Percentiles rank a stretch among this genome's conserved stretches.
Conservation (phyloP, 164 flowering plant species). For the Vitis riparia region DNA sequence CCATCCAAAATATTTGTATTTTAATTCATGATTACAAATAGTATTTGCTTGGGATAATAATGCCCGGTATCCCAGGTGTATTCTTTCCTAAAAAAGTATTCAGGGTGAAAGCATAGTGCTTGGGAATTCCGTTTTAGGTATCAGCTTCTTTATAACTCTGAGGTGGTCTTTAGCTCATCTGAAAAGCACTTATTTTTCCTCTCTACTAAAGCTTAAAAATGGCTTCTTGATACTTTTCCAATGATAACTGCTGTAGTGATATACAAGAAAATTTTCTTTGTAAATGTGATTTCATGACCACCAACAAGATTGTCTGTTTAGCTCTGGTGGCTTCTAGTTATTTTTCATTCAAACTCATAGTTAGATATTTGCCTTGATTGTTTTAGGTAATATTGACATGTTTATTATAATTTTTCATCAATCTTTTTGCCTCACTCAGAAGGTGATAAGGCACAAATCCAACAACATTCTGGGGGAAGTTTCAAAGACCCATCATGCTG, state of each 20-base stretch:
- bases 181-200: not conserved
- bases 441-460: constrained; percentile 24
- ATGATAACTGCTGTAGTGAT: too few species aligned
- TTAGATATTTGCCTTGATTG: not conserved
- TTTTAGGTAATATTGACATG: not conserved
- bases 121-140: not conserved
- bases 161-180: not conserved
- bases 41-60: not conserved
- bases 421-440: constrained; percentile 17
- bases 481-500: constrained; percentile 20
- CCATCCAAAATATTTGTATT: not conserved
- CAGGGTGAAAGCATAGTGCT: not conserved
- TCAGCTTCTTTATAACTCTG: not conserved
- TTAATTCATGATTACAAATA: not conserved
- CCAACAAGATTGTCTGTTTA: too few species aligned
- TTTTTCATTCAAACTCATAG: too few species aligned
- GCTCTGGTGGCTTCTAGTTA: too few species aligned
- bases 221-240: too few species aligned
- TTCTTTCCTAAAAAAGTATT: not conserved
- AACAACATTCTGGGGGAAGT: constrained; percentile 21
- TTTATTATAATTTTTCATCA: not conserved
- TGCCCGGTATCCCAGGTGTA: not conserved
- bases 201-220: too few species aligned
- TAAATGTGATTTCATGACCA: too few species aligned
- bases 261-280: too few species aligned